Evolutionary conservation across 2,329 filamentous ascomycete species (phyloP).

Genomic region (Penicillium psychrosexuale): DNA sequence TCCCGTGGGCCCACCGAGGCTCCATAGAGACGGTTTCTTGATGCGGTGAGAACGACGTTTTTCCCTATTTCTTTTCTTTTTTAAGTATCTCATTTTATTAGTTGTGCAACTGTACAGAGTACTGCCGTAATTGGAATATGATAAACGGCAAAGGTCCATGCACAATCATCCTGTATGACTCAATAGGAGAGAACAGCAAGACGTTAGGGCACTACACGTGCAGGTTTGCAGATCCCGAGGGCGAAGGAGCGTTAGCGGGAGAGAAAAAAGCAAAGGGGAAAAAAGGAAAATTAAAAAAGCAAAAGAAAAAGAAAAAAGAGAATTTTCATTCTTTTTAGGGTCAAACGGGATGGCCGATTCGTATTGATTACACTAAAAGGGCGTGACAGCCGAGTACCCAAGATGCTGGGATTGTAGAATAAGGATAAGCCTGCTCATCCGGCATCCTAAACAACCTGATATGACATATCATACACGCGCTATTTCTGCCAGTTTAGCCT

Average conservation of each 20-base stretch:
- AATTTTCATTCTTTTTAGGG: not conserved
- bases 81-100: not conserved
- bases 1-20: constrained; percentile 25
- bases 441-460: not conserved
- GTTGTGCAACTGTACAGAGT: not conserved
- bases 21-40: constrained; percentile 23
- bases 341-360: constrained; percentile 15
- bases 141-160: not conserved
- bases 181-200: not conserved
- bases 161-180: not conserved
- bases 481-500: not conserved
- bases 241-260: not conserved
- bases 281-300: constrained; percentile 5
- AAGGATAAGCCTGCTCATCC: constrained; percentile 1
- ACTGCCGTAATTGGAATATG: not conserved
- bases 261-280: constrained; percentile 3
- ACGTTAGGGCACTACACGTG: constrained; percentile 4
- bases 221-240: constrained; percentile 15
- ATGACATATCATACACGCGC: not conserved
- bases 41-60: constrained; percentile 19
- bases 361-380: constrained; percentile 9
- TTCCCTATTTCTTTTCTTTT: constrained; percentile 1
- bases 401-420: not conserved
- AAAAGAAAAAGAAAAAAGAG: constrained; percentile 3
- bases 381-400: constrained; percentile 6